A percentile compares a stretch with the other conserved stretches of the same genome.
Evolutionary conservation across 305 asterid genomes (phyloP).

Genomic region (Euphrasia arctica): DNA sequence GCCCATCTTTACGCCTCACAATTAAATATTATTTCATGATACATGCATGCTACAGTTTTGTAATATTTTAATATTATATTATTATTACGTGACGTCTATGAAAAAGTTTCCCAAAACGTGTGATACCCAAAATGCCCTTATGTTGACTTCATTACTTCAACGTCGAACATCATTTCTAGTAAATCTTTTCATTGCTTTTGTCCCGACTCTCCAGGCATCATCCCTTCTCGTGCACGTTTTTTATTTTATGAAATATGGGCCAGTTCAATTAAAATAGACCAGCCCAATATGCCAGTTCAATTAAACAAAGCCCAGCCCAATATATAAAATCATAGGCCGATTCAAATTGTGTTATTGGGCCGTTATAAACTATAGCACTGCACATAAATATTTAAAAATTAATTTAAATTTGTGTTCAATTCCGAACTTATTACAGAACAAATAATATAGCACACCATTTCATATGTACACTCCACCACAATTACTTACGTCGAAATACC

Average conservation of each 20-base stretch:
- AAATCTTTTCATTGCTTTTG: background rate
- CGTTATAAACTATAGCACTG: background rate
- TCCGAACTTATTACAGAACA: background rate
- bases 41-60: no score
- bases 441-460: background rate
- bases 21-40: no score
- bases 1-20: no score
- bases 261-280: no score
- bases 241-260: no score
- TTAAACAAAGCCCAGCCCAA: no score
- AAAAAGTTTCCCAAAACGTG: background rate
- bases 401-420: background rate
- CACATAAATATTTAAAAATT: background rate
- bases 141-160: background rate
- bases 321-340: no score
- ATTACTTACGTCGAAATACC: slow-evolving; percentile 33
- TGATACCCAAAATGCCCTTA: slow-evolving; percentile 1
- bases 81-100: background rate
- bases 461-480: slow-evolving; percentile 38
- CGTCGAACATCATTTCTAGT: background rate
- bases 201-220: background rate
- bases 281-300: no score
- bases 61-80: background rate
- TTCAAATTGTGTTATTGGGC: no score
- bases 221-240: background rate